Evolutionary conservation across 2,329 filamentous ascomycete species (phyloP).

Genomic region (Westerdykella sp.): DNA sequence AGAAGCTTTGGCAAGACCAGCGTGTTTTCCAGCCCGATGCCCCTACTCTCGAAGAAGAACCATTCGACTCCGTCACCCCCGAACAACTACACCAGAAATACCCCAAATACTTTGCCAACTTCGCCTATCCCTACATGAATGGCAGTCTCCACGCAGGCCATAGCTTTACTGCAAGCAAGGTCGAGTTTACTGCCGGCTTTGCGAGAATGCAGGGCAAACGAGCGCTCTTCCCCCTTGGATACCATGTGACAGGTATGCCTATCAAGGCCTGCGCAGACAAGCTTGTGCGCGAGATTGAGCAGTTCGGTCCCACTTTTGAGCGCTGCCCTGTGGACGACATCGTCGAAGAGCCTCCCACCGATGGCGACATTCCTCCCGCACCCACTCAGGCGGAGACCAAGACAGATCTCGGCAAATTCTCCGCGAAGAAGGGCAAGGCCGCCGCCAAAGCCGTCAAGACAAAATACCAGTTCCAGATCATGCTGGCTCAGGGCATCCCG

Average conservation of each 20-base stretch:
- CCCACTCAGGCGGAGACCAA: constrained; percentile 60
- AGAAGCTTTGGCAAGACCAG: constrained; percentile 72
- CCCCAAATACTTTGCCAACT: constrained; percentile 86
- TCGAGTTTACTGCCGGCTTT: constrained; percentile 85
- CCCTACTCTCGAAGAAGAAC: constrained; percentile 70
- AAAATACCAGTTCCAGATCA: constrained; percentile 95
- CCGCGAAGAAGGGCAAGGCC: constrained; percentile 70
- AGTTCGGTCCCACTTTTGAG: constrained; percentile 84
- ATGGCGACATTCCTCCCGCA: constrained; percentile 46
- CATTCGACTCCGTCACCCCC: constrained; percentile 65
- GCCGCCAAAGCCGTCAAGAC: constrained; percentile 83
- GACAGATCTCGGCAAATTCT: constrained; percentile 86
- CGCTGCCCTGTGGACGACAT: constrained; percentile 49
- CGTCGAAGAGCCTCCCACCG: constrained; percentile 43
- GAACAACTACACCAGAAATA: constrained; percentile 70
- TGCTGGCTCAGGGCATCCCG: constrained; percentile 84
- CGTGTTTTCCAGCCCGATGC: constrained; percentile 81
- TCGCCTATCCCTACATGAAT: constrained; percentile 54
- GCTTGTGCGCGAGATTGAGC: constrained; percentile 77
- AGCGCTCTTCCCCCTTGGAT: constrained; percentile 83
- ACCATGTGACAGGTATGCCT: constrained; percentile 88
- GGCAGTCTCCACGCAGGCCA: constrained; percentile 74
- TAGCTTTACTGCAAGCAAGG: constrained; percentile 84
- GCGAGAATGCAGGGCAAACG: constrained; percentile 86
- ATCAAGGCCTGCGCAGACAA: constrained; percentile 98